Evolutionary conservation across 2,329 filamentous ascomycete genomes (phyloP).

Genomic region (Plenodomus biglobosus): DNA sequence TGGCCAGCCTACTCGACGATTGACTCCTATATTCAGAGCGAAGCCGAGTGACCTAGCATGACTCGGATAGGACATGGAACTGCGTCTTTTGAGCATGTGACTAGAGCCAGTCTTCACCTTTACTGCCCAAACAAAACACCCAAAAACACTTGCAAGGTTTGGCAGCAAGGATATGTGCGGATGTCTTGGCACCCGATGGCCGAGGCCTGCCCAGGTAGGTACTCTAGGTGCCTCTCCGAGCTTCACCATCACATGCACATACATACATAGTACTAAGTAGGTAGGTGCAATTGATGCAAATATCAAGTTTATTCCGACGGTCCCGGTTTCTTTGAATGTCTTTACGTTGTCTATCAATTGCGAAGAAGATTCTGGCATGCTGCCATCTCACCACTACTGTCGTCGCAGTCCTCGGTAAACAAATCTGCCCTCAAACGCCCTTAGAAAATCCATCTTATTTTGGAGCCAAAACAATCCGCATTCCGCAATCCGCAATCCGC

Average conservation of each 20-base stretch:
- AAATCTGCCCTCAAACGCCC: constrained; percentile 8
- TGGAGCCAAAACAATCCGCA: constrained; percentile 17
- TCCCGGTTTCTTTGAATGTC: constrained; percentile 6
- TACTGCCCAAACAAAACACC: not conserved
- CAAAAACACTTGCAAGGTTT: too few relatives aligned
- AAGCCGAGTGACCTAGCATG: too few relatives aligned
- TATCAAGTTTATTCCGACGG: too few relatives aligned
- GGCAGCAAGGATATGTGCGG: not conserved
- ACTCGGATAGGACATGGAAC: too few relatives aligned
- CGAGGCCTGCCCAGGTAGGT: constrained; percentile 1
- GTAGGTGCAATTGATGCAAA: too few relatives aligned
- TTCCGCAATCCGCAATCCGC: constrained; percentile 9
- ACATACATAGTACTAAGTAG: too few relatives aligned
- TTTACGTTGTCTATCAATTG: constrained; percentile 9
- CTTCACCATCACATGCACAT: not conserved
- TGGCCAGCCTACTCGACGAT: constrained; percentile 12
- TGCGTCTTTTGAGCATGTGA: constrained; percentile 4
- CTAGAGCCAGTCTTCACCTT: too few relatives aligned
- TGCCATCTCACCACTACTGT: not conserved
- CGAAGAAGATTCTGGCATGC: not conserved
- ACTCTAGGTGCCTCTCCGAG: too few relatives aligned
- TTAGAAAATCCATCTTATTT: constrained; percentile 28
- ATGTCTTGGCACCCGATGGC: constrained; percentile 8
- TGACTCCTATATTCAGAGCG: constrained; percentile 2
- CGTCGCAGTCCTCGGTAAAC: not conserved